These are phyloP conservation scores for Polyplosphaeria fusca DNA, from an alignment of 495 filamentous ascomycete species.

Conservation along the genomic window DNA sequence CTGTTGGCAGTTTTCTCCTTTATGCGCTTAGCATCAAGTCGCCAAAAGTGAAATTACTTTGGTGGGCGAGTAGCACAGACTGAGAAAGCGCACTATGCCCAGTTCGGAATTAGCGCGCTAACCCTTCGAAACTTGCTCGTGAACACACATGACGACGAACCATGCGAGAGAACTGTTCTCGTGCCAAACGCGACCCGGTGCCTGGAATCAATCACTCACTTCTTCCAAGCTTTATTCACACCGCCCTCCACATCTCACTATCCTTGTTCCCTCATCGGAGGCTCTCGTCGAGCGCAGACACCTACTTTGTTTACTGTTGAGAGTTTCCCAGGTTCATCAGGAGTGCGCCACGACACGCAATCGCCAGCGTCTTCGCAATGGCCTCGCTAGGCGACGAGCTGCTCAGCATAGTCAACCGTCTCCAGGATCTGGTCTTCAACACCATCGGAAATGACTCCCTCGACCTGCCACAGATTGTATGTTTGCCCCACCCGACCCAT, in stretches of 20 bases:
- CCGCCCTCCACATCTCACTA: neutral
- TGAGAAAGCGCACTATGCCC: too few relatives aligned
- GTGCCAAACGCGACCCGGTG: neutral
- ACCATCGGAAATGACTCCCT: constrained; percentile 98
- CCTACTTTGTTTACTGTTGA: constrained; percentile 25
- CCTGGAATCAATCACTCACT: neutral
- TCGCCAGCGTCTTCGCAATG: constrained; percentile 44
- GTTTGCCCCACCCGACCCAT: constrained; percentile 37
- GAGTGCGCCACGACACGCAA: constrained; percentile 5
- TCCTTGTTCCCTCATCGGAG: neutral
- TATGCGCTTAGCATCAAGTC: constrained; percentile 11
- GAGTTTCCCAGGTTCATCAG: constrained; percentile 10
- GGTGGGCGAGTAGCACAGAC: too few relatives aligned
- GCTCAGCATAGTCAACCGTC: constrained; percentile 87
- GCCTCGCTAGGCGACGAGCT: constrained; percentile 84
- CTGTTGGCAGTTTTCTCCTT: constrained; percentile 11
- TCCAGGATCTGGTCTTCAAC: constrained; percentile 98
- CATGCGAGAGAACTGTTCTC: neutral
- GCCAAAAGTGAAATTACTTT: too few relatives aligned
- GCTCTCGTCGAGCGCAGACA: neutral
- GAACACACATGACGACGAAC: constrained; percentile 2
- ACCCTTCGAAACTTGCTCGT: too few relatives aligned
- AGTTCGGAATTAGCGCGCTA: too few relatives aligned
- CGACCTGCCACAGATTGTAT: constrained; percentile 96
- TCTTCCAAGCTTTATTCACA: neutral